Evolutionary conservation across 1,284 basidiomycete genomes (phyloP), one percentile per base, ranked within the genome.

Genomic region (Fistulinella cinereoalba): DNA sequence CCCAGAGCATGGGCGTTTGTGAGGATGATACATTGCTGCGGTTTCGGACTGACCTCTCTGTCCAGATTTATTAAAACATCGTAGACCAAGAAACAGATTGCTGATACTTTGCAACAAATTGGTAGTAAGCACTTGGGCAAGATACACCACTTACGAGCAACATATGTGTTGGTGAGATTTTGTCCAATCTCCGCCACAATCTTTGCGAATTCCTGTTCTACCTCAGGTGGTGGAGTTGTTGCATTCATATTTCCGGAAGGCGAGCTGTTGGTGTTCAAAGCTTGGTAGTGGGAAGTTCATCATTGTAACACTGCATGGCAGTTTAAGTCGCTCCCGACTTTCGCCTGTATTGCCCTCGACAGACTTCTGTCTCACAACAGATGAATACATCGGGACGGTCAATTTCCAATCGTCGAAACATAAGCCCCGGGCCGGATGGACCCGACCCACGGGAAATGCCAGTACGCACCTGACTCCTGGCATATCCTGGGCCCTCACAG

Each of bases 1-100:
- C 13, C 6, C 19, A 18, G 15, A 22, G 7, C n/a, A 9, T 49
- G 33, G 21, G 19, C 10, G 19, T 6, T 8, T 34, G 9, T 34
- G 10, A 34, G 11, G 5, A 31, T 31, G 9, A 31, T 31, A 7
- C 12, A 6, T 12, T 7, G 12, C 25, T 15, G 10, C 9, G 11
- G 21, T 19, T 11, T 25, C 22, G 27, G 28, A 32, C 48, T 31
- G 12, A 50, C 47, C 47, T 49, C 47, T 19, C 21, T 44, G 6
- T 49, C 47, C 7, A 49, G 13, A 23, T 49, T 49, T 21, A 49
- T 37, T 39, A 50, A 37, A 6, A 49, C 15, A n/a, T 44, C 47
- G 2, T 50, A 50, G 3, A 50, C 0, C 19, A 50, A 23, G 9
- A 50, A 37, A 34, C 23, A 22, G 2, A 50, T 50, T 0, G 47